Percentiles rank a stretch among this genome's conserved stretches.
Evolutionary conservation across 2,329 filamentous ascomycete genomes (phyloP).

Genomic region (Trichoderma breve): DNA sequence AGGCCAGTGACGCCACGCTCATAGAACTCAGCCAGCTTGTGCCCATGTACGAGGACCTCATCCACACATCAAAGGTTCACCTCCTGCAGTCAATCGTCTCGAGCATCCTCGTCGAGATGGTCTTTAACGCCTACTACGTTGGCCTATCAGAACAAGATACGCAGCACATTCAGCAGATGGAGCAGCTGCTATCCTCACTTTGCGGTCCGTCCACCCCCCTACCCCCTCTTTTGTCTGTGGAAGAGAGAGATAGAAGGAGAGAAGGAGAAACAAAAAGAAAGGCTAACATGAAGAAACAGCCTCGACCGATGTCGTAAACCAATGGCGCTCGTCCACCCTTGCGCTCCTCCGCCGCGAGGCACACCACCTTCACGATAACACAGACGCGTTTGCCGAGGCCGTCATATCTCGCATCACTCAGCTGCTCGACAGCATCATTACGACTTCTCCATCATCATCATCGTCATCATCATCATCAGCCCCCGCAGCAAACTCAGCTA

Average conservation of each 20-base stretch:
- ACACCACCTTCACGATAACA: slow-evolving; percentile 46
- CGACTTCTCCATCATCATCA: not conserved
- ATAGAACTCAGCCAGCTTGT: slow-evolving; percentile 49
- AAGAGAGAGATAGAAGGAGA: not conserved
- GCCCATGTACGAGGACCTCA: slow-evolving; percentile 57
- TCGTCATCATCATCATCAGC: not conserved
- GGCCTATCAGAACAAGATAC: slow-evolving; percentile 58
- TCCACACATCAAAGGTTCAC: slow-evolving; percentile 55
- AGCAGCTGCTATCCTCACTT: slow-evolving; percentile 44
- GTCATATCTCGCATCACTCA: slow-evolving; percentile 48
- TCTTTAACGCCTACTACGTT: slow-evolving; percentile 64
- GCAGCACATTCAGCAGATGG: slow-evolving; percentile 48
- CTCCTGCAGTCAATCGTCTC: slow-evolving; percentile 63
- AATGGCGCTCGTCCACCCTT: slow-evolving; percentile 66
- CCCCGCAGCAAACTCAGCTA: slow-evolving; percentile 23
- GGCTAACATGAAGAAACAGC: slow-evolving; percentile 30
- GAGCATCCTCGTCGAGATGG: slow-evolving; percentile 55
- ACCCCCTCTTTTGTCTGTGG: not conserved
- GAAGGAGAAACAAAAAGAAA: not conserved
- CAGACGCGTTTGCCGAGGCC: slow-evolving; percentile 40
- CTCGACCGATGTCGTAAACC: slow-evolving; percentile 56
- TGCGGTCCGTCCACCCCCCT: slow-evolving; percentile 33
- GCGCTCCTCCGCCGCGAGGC: slow-evolving; percentile 57
- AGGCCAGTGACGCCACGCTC: slow-evolving; percentile 40
- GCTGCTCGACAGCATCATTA: slow-evolving; percentile 51